phyloP scores from a whole-genome alignment of 2,329 filamentous ascomycete species.

The Daldinia eschscholtzii region DNA sequence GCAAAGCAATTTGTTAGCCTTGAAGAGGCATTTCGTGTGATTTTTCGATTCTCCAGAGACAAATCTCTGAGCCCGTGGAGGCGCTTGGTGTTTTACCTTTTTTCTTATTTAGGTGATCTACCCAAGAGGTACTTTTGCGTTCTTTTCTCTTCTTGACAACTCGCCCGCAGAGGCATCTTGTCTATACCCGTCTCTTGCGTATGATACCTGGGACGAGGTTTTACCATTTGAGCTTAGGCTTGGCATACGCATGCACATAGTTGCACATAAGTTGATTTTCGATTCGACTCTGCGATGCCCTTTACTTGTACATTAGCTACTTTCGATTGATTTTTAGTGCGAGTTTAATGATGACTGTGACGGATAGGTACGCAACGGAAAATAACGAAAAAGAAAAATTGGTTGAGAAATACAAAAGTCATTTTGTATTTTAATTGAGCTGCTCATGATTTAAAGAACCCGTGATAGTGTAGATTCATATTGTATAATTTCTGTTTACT shows the following conservation, averaged over 20 bases:
- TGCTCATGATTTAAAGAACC: not conserved
- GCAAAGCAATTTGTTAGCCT: not conserved
- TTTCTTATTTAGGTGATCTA: not conserved
- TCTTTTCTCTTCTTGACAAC: not conserved
- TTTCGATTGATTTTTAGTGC: not conserved
- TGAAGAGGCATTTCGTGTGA: not conserved
- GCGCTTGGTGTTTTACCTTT: not conserved
- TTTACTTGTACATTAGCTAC: not conserved
- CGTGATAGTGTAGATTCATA: not conserved
- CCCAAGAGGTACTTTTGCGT: not conserved
- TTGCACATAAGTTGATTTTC: not conserved
- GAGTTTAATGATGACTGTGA: not conserved
- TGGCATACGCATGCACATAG: constrained; percentile 6
- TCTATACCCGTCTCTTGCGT: constrained; percentile 4
- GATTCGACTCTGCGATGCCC: not conserved
- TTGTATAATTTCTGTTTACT: not conserved
- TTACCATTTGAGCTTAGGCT: not conserved
- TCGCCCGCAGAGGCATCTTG: not conserved
- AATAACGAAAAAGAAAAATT: not conserved
- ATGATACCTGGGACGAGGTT: constrained; percentile 8
- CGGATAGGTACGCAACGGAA: not conserved
- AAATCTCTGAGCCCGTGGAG: not conserved
- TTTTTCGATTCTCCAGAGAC: constrained; percentile 1
- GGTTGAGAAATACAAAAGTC: not conserved
- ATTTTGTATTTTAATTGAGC: not conserved